A percentile compares a stretch with the other conserved stretches of the same genome.
These are phyloP conservation scores for Letharia lupina DNA, from an alignment of 495 filamentous ascomycete genomes.

Conservation along the genomic window DNA sequence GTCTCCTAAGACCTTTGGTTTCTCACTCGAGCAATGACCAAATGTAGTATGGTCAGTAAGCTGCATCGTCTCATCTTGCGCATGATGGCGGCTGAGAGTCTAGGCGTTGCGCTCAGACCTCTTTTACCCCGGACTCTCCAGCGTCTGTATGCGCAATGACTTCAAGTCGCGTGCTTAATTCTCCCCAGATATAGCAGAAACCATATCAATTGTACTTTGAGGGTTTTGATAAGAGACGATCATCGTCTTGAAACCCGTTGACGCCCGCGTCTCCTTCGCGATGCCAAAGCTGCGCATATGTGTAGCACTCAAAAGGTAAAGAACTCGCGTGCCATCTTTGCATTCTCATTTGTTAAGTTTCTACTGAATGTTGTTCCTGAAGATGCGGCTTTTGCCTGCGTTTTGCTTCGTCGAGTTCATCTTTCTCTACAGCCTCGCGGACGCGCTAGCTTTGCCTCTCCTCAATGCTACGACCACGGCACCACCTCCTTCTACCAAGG, in stretches of 20 bases:
- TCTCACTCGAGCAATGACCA: background rate
- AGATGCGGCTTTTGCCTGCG: background rate
- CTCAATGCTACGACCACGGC: background rate
- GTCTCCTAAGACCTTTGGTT: background rate
- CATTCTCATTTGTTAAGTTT: background rate
- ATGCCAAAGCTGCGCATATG: background rate
- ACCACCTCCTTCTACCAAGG: background rate
- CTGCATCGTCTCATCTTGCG: background rate
- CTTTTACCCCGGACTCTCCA: background rate
- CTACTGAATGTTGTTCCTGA: background rate
- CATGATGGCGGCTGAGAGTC: background rate
- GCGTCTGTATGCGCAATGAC: background rate
- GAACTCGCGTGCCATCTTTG: background rate
- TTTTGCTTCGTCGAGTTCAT: background rate
- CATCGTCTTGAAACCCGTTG: background rate
- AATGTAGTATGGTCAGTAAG: background rate
- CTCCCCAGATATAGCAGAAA: background rate
- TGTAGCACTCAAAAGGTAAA: background rate
- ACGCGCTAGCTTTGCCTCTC: background rate
- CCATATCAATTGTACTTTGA: background rate
- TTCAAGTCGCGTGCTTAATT: background rate
- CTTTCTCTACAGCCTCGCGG: background rate
- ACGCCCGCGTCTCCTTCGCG: background rate
- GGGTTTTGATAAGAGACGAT: background rate
- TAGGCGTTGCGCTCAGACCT: background rate